These are phyloP conservation scores for Vanrija pseudolonga DNA, from an alignment of 1,284 basidiomycete genomes.

Conservation along the genomic window DNA sequence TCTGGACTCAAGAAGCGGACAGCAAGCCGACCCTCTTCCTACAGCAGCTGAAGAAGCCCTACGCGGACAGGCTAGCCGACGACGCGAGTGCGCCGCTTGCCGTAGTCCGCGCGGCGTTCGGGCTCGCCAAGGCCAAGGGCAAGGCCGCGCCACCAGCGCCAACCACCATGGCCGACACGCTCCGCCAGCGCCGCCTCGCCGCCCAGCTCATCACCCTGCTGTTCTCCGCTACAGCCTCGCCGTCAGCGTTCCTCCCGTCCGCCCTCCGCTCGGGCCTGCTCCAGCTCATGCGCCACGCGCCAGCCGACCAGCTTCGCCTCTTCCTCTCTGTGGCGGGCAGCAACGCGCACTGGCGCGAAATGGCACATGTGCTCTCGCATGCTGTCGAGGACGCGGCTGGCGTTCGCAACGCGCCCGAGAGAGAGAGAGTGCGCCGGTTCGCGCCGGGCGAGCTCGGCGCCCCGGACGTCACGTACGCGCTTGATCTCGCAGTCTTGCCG, in stretches of 20 bases:
- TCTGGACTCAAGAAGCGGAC: slow-evolving; percentile 29
- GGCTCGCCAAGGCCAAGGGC: not conserved
- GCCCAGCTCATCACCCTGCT: slow-evolving; percentile 17
- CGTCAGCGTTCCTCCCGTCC: slow-evolving; percentile 19
- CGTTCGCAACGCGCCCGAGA: slow-evolving; percentile 6
- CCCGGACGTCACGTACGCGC: slow-evolving; percentile 4
- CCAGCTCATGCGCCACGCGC: slow-evolving; percentile 13
- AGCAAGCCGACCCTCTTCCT: slow-evolving; percentile 15
- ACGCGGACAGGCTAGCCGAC: slow-evolving; percentile 18
- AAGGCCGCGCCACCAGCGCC: not conserved
- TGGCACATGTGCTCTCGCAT: slow-evolving; percentile 20
- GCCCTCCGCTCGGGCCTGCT: slow-evolving; percentile 20
- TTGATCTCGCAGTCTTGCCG: not conserved
- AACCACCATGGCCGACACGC: not conserved
- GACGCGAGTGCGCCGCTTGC: slow-evolving; percentile 18
- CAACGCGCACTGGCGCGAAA: not conserved
- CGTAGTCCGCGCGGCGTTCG: slow-evolving; percentile 11
- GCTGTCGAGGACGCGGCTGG: slow-evolving; percentile 31
- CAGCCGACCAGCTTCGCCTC: slow-evolving; percentile 4
- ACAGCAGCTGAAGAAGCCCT: slow-evolving; percentile 21
- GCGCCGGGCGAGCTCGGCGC: not conserved
- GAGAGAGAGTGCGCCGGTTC: not conserved
- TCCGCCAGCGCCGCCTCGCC: not conserved
- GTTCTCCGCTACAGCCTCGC: slow-evolving; percentile 9
- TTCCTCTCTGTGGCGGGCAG: not conserved